A percentile compares a stretch with the other conserved stretches of the same genome.
Evolutionary conservation across 495 filamentous ascomycete species (phyloP).

Genomic region (Pyrenula massariospora): DNA sequence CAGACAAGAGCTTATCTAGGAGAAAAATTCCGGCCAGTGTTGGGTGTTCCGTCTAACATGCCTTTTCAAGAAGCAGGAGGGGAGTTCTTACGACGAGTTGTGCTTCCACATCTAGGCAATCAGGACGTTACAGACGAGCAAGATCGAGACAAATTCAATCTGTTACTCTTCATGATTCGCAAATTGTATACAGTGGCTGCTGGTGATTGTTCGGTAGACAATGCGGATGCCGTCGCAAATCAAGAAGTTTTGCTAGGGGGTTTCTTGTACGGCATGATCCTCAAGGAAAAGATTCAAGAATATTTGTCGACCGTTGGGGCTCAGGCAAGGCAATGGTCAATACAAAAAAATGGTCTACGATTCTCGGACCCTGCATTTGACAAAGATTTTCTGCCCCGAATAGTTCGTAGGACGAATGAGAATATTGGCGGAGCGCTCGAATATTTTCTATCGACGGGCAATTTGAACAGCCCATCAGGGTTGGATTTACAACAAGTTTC

Average conservation of each 20-base stretch:
- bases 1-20: slow-evolving; percentile 77
- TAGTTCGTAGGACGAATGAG: slow-evolving; percentile 72
- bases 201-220: slow-evolving; percentile 85
- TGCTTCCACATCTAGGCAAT: slow-evolving; percentile 80
- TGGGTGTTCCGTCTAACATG: slow-evolving; percentile 68
- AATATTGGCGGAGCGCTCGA: slow-evolving; percentile 77
- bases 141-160: slow-evolving; percentile 82
- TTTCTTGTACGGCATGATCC: slow-evolving; percentile 84
- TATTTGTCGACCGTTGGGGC: slow-evolving; percentile 57
- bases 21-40: slow-evolving; percentile 74
- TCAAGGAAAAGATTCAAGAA: slow-evolving; percentile 91
- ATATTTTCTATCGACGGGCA: slow-evolving; percentile 94
- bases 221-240: slow-evolving; percentile 89
- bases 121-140: slow-evolving; percentile 68
- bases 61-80: slow-evolving; percentile 77
- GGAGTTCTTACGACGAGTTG: slow-evolving; percentile 80
- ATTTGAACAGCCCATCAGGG: slow-evolving; percentile 79
- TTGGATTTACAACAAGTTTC: slow-evolving; percentile 89
- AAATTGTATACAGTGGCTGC: slow-evolving; percentile 89
- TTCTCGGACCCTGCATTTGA: slow-evolving; percentile 63
- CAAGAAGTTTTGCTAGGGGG: slow-evolving; percentile 90
- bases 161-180: slow-evolving; percentile 90
- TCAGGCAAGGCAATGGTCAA: slow-evolving; percentile 55
- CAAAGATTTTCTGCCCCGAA: slow-evolving; percentile 64
- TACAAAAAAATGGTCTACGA: slow-evolving; percentile 43